phyloP scores from a whole-genome alignment of 2,329 filamentous ascomycete species.

The Neonectria punicea region DNA sequence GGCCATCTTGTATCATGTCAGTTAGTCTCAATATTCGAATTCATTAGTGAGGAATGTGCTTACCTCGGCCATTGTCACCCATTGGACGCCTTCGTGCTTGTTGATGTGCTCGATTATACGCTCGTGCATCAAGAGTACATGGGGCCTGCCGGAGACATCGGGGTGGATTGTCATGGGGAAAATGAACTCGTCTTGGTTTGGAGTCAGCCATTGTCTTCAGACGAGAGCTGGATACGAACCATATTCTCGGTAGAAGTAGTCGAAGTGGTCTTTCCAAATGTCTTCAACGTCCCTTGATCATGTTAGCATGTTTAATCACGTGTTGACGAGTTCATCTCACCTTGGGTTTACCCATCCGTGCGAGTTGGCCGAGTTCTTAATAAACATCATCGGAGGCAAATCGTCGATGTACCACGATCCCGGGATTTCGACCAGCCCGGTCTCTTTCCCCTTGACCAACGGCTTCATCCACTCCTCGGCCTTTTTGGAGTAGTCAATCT shows the following conservation, averaged over 20 bases:
- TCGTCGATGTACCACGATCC: constrained; percentile 70
- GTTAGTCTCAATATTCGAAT: not conserved
- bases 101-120: constrained; percentile 74
- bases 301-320: not conserved
- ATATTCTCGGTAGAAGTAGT: constrained; percentile 81
- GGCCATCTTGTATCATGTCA: constrained; percentile 56
- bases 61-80: constrained; percentile 73
- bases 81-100: constrained; percentile 68
- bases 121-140: constrained; percentile 79
- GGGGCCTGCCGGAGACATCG: constrained; percentile 76
- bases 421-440: constrained; percentile 74
- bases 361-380: constrained; percentile 71
- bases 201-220: not conserved
- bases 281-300: constrained; percentile 63
- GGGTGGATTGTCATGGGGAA: constrained; percentile 84
- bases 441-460: constrained; percentile 66
- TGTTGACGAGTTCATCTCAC: not conserved
- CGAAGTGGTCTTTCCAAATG: constrained; percentile 73
- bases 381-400: constrained; percentile 76
- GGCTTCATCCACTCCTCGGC: constrained; percentile 57
- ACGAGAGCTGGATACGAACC: constrained; percentile 42
- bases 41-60: not conserved
- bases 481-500: constrained; percentile 68
- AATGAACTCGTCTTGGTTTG: constrained; percentile 69
- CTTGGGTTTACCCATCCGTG: constrained; percentile 68